phyloP scores from a whole-genome alignment of 305 asterid species.

The Rubia tinctorum region DNA sequence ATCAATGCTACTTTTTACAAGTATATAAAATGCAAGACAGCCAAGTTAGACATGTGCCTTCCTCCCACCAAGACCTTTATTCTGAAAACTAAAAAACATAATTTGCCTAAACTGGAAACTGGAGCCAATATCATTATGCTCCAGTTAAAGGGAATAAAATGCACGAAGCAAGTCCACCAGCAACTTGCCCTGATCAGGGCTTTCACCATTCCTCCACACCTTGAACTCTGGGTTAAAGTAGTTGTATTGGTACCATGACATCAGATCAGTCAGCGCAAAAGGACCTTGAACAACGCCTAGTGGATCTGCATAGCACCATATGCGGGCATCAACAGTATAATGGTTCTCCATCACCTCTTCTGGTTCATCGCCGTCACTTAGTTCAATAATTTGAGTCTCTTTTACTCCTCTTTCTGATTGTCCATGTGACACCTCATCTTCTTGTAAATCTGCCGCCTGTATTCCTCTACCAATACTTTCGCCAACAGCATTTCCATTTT shows the following conservation, averaged over 20 bases:
- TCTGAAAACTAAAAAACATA: background rate
- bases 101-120: background rate
- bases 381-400: slow-evolving; percentile 35
- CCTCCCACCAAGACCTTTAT: background rate
- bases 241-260: slow-evolving; percentile 50
- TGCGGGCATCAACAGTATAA: slow-evolving; percentile 1
- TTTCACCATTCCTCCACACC: slow-evolving; percentile 55
- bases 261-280: slow-evolving; percentile 40
- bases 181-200: slow-evolving; percentile 32
- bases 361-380: slow-evolving; percentile 42
- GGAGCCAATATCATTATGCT: background rate
- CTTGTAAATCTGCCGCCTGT: slow-evolving; percentile 3
- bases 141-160: slow-evolving; percentile 15
- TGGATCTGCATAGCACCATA: slow-evolving; percentile 74
- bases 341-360: slow-evolving; percentile 14
- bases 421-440: background rate
- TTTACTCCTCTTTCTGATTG: slow-evolving; percentile 12
- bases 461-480: slow-evolving; percentile 11
- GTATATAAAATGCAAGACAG: background rate
- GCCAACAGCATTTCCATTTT: background rate
- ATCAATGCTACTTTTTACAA: background rate
- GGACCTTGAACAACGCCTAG: slow-evolving; percentile 64
- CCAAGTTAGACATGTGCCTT: background rate
- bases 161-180: slow-evolving; percentile 42
- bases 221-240: slow-evolving; percentile 52